Evolutionary conservation across 192 early-diverging fungal genomes (phyloP).

Genomic region (Umbelopsis sp.): DNA sequence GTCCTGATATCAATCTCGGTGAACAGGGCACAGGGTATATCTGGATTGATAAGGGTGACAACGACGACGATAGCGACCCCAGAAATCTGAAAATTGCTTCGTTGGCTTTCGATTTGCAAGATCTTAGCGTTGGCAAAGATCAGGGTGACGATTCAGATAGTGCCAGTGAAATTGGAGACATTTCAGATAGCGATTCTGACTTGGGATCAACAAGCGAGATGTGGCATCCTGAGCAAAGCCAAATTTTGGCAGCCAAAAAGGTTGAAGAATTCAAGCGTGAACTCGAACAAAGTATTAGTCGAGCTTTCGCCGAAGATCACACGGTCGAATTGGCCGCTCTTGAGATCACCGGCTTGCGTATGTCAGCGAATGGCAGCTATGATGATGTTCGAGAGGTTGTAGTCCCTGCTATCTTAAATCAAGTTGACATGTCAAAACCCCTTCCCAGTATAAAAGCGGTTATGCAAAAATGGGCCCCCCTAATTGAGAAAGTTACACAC

Average conservation of each 20-base stretch:
- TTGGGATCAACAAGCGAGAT: conserved; percentile 49
- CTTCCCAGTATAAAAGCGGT: conserved; percentile 42
- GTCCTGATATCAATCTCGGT: conserved; percentile 51
- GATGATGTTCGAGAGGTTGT: conserved; percentile 76
- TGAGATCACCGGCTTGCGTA: conserved; percentile 86
- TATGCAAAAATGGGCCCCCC: conserved; percentile 67
- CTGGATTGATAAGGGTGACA: conserved; percentile 56
- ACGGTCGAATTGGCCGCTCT: conserved; percentile 71
- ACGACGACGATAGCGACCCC: conserved; percentile 56
- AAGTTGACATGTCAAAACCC: conserved; percentile 57
- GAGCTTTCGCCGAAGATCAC: conserved; percentile 81
- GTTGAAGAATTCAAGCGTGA: conserved; percentile 75
- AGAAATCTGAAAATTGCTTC: conserved; percentile 55
- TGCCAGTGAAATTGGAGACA: conserved; percentile 37
- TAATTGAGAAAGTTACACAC: conserved; percentile 71
- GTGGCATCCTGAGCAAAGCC: conserved; percentile 51
- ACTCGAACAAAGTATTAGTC: conserved; percentile 72
- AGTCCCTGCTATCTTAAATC: conserved; percentile 69
- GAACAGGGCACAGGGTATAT: conserved; percentile 62
- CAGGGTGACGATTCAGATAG: conserved; percentile 37
- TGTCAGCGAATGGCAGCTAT: conserved; percentile 83
- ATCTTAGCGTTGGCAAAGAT: conserved; percentile 41
- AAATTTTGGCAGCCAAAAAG: conserved; percentile 48
- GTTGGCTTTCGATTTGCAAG: conserved; percentile 54
- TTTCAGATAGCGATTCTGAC: conserved; percentile 46